phyloP scores from a whole-genome alignment of 495 filamentous ascomycete species.

The Aspergillus asperescens region DNA sequence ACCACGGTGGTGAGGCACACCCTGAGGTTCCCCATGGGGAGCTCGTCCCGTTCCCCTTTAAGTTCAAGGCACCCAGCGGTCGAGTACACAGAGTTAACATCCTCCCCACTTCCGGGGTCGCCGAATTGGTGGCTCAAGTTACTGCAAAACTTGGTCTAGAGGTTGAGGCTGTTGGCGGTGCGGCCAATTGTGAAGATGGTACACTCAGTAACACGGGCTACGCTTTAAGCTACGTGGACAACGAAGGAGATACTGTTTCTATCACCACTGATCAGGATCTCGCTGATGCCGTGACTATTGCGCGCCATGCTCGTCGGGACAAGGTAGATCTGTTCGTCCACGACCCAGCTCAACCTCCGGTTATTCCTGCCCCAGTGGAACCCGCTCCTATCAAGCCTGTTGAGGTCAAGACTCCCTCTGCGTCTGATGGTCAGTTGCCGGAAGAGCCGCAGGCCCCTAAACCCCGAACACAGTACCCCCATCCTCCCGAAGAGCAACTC shows the following conservation, averaged over 20 bases:
- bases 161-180: conserved; percentile 78
- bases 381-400: conserved; percentile 59
- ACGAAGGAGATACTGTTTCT: conserved; percentile 95
- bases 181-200: conserved; percentile 67
- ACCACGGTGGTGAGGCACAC: conserved; percentile 75
- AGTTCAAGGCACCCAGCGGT: conserved; percentile 97
- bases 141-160: conserved; percentile 84
- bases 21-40: conserved; percentile 54
- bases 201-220: conserved; percentile 75
- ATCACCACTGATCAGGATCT: conserved; percentile 96
- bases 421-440: conserved; percentile 29
- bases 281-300: conserved; percentile 79
- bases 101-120: conserved; percentile 70
- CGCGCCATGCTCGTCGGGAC: conserved; percentile 67
- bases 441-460: conserved; percentile 52
- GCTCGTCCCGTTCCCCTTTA: conserved; percentile 88
- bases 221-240: conserved; percentile 93
- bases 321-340: conserved; percentile 98
- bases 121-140: conserved; percentile 72
- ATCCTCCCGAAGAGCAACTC: conserved; percentile 62
- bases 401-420: conserved; percentile 54
- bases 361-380: conserved; percentile 59
- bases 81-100: conserved; percentile 92
- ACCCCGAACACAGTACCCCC: conserved; percentile 32
- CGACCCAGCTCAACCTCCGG: conserved; percentile 77